Evolutionary conservation across 805 yeast genomes (phyloP).

Genomic region (Monosporozyma siamensis): DNA sequence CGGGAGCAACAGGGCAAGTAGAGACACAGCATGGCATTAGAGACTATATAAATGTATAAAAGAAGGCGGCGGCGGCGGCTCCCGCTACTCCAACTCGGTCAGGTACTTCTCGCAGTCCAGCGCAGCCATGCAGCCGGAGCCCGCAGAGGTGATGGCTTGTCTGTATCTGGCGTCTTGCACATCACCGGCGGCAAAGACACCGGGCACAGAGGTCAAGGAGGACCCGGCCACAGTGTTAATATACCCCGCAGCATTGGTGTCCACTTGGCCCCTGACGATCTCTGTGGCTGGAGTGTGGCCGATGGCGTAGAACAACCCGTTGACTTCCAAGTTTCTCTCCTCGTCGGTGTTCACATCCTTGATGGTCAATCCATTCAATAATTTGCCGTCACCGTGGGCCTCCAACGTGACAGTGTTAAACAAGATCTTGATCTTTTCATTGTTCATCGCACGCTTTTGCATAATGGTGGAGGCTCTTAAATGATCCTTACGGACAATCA

Average conservation of each 20-base stretch:
- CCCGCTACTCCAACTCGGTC: slow-evolving; percentile 40
- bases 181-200: slow-evolving; percentile 98
- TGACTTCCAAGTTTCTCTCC: slow-evolving; percentile 60
- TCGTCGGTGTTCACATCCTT: slow-evolving; percentile 66
- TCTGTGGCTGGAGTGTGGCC: slow-evolving; percentile 95
- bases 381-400: slow-evolving; percentile 90
- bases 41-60: too few relatives aligned
- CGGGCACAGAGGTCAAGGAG: slow-evolving; percentile 73
- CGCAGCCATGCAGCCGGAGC: slow-evolving; percentile 99
- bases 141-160: slow-evolving; percentile 99
- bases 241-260: slow-evolving; percentile 83
- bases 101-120: slow-evolving; percentile 83
- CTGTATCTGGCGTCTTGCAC: slow-evolving; percentile 95
- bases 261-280: slow-evolving; percentile 67
- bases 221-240: slow-evolving; percentile 85
- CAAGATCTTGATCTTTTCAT: slow-evolving; percentile 84
- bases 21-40: too few relatives aligned
- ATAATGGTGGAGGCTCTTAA: slow-evolving; percentile 93
- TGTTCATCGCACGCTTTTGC: slow-evolving; percentile 83
- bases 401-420: slow-evolving; percentile 79
- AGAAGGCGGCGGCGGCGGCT: too few relatives aligned
- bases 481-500: slow-evolving; percentile 88
- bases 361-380: slow-evolving; percentile 54
- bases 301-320: slow-evolving; percentile 94
- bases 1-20: too few relatives aligned